Percentiles rank a stretch among this genome's conserved stretches.
phyloP scores from a whole-genome alignment of 192 early-diverging fungal species.

The Linnemannia schmuckeri region DNA sequence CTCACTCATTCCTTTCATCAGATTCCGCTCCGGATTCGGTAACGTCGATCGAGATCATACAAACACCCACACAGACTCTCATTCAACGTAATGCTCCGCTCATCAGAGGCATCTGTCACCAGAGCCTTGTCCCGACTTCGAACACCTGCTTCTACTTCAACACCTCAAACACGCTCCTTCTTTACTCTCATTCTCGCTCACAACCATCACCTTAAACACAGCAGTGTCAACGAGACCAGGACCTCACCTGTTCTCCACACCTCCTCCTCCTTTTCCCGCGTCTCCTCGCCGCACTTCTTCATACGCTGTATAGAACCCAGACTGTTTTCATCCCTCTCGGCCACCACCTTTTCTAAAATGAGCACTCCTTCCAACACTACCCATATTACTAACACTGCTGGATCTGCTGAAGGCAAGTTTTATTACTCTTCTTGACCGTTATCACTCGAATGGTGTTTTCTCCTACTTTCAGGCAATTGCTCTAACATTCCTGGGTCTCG shows the following conservation, averaged over 20 bases:
- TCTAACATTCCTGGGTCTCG: not conserved
- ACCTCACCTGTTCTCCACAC: not conserved
- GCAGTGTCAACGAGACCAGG: not conserved
- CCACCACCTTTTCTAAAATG: not conserved
- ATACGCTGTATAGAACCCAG: slow-evolving; percentile 5
- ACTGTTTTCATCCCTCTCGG: slow-evolving; percentile 5
- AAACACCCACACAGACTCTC: not conserved
- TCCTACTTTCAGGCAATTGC: not conserved
- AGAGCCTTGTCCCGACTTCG: not conserved
- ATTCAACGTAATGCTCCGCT: not conserved
- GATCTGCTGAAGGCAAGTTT: not conserved
- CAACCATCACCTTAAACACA: not conserved
- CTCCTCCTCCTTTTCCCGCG: not conserved
- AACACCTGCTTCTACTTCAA: not conserved
- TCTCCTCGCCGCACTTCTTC: not conserved
- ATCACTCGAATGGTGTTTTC: not conserved
- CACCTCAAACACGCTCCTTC: not conserved
- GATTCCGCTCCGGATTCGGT: not conserved
- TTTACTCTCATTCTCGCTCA: not conserved
- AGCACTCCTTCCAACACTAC: not conserved
- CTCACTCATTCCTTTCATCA: not conserved
- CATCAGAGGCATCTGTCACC: not conserved
- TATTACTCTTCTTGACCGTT: not conserved
- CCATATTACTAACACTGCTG: not conserved
- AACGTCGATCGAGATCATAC: slow-evolving; percentile 1